phyloP scores from a whole-genome alignment of 495 filamentous ascomycete genomes.

The Cryomyces minteri region DNA sequence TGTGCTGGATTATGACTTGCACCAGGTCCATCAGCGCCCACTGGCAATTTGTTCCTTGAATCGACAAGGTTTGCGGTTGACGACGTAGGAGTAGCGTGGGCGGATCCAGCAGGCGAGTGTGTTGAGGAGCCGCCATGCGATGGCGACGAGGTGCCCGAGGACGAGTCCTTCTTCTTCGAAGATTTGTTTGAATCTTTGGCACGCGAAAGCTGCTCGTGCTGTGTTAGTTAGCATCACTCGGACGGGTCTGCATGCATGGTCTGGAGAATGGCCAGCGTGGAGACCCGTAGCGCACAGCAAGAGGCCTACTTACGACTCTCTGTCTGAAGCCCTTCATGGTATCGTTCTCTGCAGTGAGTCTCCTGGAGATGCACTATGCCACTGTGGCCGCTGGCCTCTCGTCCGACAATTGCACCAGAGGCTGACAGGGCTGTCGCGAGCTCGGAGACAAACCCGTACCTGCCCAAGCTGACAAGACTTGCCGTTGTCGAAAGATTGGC shows the following conservation, averaged over 20 bases:
- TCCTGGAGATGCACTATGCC: too few species aligned
- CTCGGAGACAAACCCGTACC: too few species aligned
- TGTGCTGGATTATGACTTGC: slow-evolving; percentile 24
- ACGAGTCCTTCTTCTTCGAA: slow-evolving; percentile 82
- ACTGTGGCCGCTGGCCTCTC: too few species aligned
- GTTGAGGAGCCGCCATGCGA: slow-evolving; percentile 39
- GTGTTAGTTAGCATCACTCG: slow-evolving; percentile 3
- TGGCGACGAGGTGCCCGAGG: slow-evolving; percentile 60
- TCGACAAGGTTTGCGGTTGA: slow-evolving; percentile 80
- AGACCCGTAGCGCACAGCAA: slow-evolving; percentile 1
- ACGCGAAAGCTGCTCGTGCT: slow-evolving; percentile 84
- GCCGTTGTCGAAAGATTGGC: too few species aligned
- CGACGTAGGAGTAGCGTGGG: slow-evolving; percentile 39
- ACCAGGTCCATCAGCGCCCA: slow-evolving; percentile 40
- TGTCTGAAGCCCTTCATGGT: slow-evolving; percentile 92
- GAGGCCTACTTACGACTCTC: slow-evolving; percentile 63
- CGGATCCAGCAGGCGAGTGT: slow-evolving; percentile 43
- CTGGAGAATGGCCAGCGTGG: too few species aligned
- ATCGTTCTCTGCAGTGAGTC: too few species aligned
- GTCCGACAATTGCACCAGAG: too few species aligned
- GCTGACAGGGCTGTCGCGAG: too few species aligned
- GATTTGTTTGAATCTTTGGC: slow-evolving; percentile 83
- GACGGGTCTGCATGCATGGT: too few species aligned
- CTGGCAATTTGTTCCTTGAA: slow-evolving; percentile 59
- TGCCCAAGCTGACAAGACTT: too few species aligned